Evolutionary conservation across 2,329 filamentous ascomycete genomes (phyloP).

Genomic region (Lomentospora prolificans): DNA sequence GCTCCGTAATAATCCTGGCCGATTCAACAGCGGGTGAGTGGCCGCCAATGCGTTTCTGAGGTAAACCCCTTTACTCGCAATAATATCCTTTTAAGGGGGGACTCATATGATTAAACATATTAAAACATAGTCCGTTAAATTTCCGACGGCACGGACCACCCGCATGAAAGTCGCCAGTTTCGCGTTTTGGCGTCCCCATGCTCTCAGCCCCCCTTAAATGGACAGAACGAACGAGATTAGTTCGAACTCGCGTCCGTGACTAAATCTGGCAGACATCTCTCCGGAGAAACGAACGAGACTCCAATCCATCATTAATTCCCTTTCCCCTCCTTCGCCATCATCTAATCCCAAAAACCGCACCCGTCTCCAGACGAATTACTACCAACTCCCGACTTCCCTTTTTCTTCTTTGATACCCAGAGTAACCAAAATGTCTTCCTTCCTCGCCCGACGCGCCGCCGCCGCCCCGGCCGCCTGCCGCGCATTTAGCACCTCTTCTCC

Average conservation of each 20-base stretch:
- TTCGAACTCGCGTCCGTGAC: background rate
- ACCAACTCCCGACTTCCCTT: background rate
- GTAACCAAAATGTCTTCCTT: slow-evolving; percentile 28
- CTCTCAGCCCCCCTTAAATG: background rate
- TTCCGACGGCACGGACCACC: background rate
- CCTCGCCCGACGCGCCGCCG: slow-evolving; percentile 43
- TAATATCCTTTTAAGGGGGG: background rate
- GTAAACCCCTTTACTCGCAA: background rate
- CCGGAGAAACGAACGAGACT: background rate
- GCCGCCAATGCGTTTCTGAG: too few species aligned
- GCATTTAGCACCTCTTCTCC: slow-evolving; percentile 66
- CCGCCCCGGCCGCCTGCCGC: slow-evolving; percentile 43
- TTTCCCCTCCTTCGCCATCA: background rate
- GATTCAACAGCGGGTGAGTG: too few species aligned
- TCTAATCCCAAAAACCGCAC: background rate
- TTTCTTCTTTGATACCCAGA: slow-evolving; percentile 8
- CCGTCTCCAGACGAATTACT: background rate
- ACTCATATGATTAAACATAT: background rate
- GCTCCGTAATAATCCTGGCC: too few species aligned
- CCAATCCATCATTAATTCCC: background rate
- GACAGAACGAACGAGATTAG: background rate
- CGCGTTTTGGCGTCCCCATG: background rate
- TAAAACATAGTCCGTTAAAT: background rate
- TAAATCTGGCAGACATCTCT: background rate
- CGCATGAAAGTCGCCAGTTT: background rate